Percentiles rank a stretch among this genome's conserved stretches.
These are phyloP conservation scores for Fagus crenata DNA, from an alignment of 306 rosid species.

Conservation along the genomic window DNA sequence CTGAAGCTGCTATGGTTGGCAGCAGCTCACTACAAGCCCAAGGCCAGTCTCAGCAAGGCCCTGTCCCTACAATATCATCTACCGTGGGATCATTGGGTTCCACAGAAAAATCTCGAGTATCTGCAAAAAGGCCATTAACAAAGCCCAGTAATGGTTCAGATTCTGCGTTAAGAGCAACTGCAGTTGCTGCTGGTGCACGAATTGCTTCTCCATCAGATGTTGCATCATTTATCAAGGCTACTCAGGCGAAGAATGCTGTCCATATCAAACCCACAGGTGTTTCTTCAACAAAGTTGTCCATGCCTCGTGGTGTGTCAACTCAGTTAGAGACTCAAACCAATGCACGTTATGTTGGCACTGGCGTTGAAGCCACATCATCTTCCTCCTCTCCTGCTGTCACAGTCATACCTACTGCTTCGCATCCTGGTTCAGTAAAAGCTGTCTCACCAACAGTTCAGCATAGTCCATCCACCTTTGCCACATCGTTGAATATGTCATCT, in stretches of 20 bases:
- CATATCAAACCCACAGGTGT: constrained; percentile 43
- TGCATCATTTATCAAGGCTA: constrained; percentile 52
- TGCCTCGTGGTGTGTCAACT: constrained; percentile 28
- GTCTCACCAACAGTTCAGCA: constrained; percentile 25
- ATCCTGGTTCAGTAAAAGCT: constrained; percentile 29
- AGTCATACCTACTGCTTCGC: constrained; percentile 16
- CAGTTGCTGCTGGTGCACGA: constrained; percentile 68
- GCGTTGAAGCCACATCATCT: constrained; percentile 20
- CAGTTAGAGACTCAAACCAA: constrained; percentile 44
- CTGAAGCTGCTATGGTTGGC: constrained; percentile 35
- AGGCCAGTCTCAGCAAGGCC: constrained; percentile 47
- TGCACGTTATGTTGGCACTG: constrained; percentile 28
- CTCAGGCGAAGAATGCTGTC: constrained; percentile 48
- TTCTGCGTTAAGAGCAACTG: constrained; percentile 50
- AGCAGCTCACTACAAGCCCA: constrained; percentile 31
- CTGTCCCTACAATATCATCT: constrained; percentile 19
- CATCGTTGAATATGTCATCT: constrained; percentile 25
- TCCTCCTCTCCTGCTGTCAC: constrained; percentile 25
- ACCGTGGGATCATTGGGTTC: constrained; percentile 39
- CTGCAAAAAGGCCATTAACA: constrained; percentile 40
- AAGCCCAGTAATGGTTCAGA: constrained; percentile 41
- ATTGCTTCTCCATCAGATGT: constrained; percentile 57
- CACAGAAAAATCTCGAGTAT: constrained; percentile 38
- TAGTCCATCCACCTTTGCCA: constrained; percentile 18
- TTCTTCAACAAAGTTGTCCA: constrained; percentile 38